Conservation (phyloP, 2,329 filamentous ascomycete genomes). For the Colletotrichum tropicale region DNA sequence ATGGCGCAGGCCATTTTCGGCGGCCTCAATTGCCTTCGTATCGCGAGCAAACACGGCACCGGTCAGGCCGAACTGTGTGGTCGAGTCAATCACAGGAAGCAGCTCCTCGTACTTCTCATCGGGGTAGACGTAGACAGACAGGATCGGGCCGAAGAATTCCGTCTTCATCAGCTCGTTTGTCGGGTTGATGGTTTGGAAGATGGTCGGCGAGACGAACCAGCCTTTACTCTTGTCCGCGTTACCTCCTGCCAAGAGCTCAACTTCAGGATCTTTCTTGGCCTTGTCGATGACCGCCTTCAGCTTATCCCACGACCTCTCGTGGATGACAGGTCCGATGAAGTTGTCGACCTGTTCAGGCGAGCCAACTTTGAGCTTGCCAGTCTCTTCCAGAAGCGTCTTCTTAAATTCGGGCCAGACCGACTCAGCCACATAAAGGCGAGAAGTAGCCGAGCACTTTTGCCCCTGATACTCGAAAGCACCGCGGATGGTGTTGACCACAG, state of each 20-base stretch:
- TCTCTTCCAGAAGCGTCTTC: constrained; percentile 68
- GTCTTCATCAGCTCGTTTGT: constrained; percentile 75
- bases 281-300: constrained; percentile 77
- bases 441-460: constrained; percentile 89
- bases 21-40: constrained; percentile 66
- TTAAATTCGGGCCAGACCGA: constrained; percentile 78
- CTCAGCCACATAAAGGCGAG: constrained; percentile 76
- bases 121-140: constrained; percentile 66
- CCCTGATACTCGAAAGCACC: constrained; percentile 91
- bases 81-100: constrained; percentile 64
- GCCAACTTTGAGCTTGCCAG: constrained; percentile 72
- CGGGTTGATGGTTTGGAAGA: constrained; percentile 78
- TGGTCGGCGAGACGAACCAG: constrained; percentile 83
- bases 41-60: constrained; percentile 78
- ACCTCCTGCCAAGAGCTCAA: constrained; percentile 77
- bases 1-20: constrained; percentile 74
- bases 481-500: constrained; percentile 80
- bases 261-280: constrained; percentile 73
- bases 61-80: constrained; percentile 79
- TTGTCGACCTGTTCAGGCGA: constrained; percentile 71
- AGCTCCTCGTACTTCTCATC: constrained; percentile 65
- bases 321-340: constrained; percentile 89
- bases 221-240: constrained; percentile 78
- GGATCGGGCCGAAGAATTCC: constrained; percentile 83
- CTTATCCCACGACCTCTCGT: constrained; percentile 81